Evolutionary conservation across 306 rosid species (phyloP).

Genomic region (Ceratonia siliqua): DNA sequence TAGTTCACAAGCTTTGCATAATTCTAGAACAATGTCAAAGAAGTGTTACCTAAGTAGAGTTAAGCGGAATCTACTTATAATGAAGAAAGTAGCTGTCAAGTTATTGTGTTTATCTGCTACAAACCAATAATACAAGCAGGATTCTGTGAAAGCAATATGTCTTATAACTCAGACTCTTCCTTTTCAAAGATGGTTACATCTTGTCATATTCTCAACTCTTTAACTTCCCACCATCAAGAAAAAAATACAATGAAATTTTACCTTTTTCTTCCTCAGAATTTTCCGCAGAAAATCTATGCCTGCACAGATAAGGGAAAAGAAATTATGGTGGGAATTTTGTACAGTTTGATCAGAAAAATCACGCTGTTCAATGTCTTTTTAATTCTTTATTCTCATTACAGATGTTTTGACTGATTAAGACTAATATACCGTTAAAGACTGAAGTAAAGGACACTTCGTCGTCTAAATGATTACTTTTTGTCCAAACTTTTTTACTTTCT

Average conservation of each 20-base stretch:
- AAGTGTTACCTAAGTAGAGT: slow-evolving; percentile 8
- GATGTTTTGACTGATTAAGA: not conserved
- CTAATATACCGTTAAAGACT: not conserved
- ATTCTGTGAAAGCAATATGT: not conserved
- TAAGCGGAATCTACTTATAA: slow-evolving; percentile 18
- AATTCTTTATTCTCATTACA: too few relatives aligned
- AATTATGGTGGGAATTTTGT: not conserved
- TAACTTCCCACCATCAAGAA: slow-evolving; percentile 19
- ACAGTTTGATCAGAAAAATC: not conserved
- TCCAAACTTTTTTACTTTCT: not conserved
- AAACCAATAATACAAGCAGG: not conserved
- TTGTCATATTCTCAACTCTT: slow-evolving; percentile 28
- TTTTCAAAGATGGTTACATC: not conserved
- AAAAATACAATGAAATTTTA: not conserved
- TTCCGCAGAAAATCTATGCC: slow-evolving; percentile 5
- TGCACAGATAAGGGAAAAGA: not conserved
- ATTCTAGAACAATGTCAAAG: slow-evolving; percentile 33
- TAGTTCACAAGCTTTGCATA: slow-evolving; percentile 39
- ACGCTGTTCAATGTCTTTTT: not conserved
- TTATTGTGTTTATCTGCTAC: not conserved
- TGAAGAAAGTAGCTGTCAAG: not conserved
- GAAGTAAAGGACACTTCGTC: not conserved
- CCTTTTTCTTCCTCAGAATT: slow-evolving; percentile 15
- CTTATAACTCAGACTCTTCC: not conserved
- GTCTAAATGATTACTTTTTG: not conserved